These are phyloP conservation scores for Friedmanniomyces simplex DNA, from an alignment of 495 filamentous ascomycete species.

Conservation along the genomic window DNA sequence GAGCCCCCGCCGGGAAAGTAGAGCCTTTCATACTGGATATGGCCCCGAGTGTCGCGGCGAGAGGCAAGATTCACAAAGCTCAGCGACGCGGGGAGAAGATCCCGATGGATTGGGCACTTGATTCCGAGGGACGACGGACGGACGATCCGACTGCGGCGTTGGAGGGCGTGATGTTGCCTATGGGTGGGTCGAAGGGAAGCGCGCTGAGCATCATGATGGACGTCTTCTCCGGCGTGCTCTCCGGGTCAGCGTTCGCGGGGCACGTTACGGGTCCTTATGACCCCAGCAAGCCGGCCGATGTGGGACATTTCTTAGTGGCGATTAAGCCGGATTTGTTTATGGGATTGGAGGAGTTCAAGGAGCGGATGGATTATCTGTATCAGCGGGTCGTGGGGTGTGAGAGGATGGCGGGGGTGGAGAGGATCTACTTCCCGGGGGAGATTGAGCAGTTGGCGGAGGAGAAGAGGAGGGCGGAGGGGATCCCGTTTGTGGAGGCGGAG, in stretches of 20 bases:
- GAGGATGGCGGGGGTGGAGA: conserved; percentile 58
- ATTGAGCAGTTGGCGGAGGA: no score
- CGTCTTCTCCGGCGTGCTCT: conserved; percentile 67
- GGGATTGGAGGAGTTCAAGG: conserved; percentile 55
- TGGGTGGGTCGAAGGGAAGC: conserved; percentile 69
- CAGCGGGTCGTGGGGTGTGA: conserved; percentile 51
- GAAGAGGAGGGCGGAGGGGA: no score
- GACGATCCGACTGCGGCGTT: conserved; percentile 56
- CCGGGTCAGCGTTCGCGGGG: conserved; percentile 61
- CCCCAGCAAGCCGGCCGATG: conserved; percentile 53
- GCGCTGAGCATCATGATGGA: conserved; percentile 74
- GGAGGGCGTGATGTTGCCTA: conserved; percentile 65
- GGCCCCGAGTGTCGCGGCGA: conserved; percentile 61
- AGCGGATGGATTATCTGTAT: conserved; percentile 61
- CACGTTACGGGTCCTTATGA: conserved; percentile 65
- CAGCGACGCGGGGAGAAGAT: conserved; percentile 61
- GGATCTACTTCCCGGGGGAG: conserved; percentile 72
- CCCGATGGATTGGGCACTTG: conserved; percentile 62
- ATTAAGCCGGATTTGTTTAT: conserved; percentile 72
- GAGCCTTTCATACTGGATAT: conserved; percentile 65
- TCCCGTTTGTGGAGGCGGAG: conserved; percentile 56
- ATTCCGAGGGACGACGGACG: conserved; percentile 55
- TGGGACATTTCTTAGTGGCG: conserved; percentile 66
- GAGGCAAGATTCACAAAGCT: conserved; percentile 71
- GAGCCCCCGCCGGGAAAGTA: conserved; percentile 51